A percentile compares a stretch with the other conserved stretches of the same genome.
phyloP scores from a whole-genome alignment of 176 grass and related monocot genomes.

The Pontederia crassipes region DNA sequence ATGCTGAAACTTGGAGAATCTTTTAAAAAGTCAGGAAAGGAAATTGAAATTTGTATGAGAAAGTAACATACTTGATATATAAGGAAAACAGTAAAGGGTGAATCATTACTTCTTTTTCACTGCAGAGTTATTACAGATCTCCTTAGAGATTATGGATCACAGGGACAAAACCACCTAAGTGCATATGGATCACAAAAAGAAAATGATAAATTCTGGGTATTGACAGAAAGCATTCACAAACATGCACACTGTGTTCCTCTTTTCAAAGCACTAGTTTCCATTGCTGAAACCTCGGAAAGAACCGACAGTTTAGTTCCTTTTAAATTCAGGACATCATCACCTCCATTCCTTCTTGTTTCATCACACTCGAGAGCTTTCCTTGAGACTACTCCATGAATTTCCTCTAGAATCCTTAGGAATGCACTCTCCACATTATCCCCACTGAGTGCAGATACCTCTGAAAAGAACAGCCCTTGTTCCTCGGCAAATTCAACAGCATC shows the following conservation, averaged over 20 bases:
- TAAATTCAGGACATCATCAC: neutral
- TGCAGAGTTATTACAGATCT: too few species aligned
- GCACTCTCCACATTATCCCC: neutral
- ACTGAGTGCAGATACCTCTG: neutral
- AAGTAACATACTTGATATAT: too few species aligned
- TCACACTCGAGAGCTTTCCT: neutral
- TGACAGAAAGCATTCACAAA: neutral
- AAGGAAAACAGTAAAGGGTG: too few species aligned
- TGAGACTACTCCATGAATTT: neutral
- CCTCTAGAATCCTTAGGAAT: neutral
- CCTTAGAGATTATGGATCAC: too few species aligned
- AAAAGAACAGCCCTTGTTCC: neutral
- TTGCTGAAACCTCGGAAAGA: neutral
- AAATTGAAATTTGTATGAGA: too few species aligned
- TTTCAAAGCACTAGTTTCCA: neutral
- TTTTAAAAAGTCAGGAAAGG: too few species aligned
- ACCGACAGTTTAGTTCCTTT: neutral
- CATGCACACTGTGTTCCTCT: neutral
- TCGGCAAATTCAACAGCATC: too few species aligned
- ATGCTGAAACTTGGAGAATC: too few species aligned
- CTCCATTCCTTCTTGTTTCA: neutral
- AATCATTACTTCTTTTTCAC: too few species aligned
- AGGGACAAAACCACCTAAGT: neutral
- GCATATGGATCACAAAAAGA: too few species aligned
- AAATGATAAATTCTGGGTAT: neutral